These are phyloP conservation scores for Flaveria sonorensis DNA, from an alignment of 129 eudicot genomes.

Conservation along the genomic window DNA sequence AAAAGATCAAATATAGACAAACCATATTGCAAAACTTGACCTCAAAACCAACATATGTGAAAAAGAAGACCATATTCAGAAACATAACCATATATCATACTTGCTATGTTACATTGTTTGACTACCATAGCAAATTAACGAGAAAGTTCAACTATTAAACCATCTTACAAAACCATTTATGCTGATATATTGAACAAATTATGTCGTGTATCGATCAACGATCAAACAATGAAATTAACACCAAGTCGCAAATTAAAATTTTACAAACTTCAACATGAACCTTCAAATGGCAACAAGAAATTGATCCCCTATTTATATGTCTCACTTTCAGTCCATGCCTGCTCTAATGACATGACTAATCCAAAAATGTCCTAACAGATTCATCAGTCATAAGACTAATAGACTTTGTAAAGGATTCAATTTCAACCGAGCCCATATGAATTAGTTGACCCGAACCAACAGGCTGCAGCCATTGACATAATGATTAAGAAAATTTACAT, in stretches of 20 bases:
- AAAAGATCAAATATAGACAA: constrained; percentile 3
- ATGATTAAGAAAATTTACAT: background rate
- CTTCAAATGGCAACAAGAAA: background rate
- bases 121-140: background rate
- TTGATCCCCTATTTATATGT: background rate
- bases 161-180: background rate
- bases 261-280: background rate
- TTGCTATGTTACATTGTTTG: too few relatives aligned
- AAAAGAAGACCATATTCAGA: background rate
- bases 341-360: background rate
- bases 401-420: background rate
- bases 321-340: background rate
- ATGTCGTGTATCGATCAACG: background rate
- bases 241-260: background rate
- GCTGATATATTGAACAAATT: background rate
- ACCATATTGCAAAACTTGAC: background rate
- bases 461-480: background rate
- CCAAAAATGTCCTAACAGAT: background rate
- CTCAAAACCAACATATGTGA: background rate
- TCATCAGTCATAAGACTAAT: background rate
- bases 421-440: background rate
- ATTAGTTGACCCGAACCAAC: background rate
- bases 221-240: background rate
- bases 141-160: background rate
- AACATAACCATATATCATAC: background rate